Evolutionary conservation across 2,329 filamentous ascomycete species (phyloP).

Genomic region (Ceratocystis lukuohia): DNA sequence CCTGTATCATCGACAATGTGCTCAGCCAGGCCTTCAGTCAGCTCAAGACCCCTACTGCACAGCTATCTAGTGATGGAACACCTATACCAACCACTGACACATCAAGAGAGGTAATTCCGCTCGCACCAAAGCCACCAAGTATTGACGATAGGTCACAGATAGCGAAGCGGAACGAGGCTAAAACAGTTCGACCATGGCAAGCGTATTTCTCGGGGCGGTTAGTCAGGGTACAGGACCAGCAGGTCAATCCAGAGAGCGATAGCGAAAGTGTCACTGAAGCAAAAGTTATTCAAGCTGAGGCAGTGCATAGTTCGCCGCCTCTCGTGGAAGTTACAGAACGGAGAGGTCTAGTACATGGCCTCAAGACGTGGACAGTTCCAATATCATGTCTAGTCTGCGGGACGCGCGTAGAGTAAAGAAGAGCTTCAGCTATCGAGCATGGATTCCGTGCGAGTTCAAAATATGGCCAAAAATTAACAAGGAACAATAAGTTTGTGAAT

Average conservation of each 20-base stretch:
- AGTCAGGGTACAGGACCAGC: conserved; percentile 20
- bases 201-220: conserved; percentile 40
- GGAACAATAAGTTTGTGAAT: not conserved
- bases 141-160: not conserved
- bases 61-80: conserved; percentile 22
- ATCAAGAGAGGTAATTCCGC: not conserved
- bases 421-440: not conserved
- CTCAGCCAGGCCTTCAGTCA: conserved; percentile 37
- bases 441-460: not conserved
- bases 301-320: conserved; percentile 30
- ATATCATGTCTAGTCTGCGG: conserved; percentile 39
- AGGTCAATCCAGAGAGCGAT: not conserved
- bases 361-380: conserved; percentile 41
- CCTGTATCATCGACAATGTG: conserved; percentile 45
- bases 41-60: conserved; percentile 39
- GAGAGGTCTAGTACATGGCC: conserved; percentile 35
- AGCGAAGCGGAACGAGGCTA: not conserved
- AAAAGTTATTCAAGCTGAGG: conserved; percentile 27
- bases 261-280: not conserved
- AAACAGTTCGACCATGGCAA: conserved; percentile 35
- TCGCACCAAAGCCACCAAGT: not conserved
- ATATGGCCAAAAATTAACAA: not conserved
- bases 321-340: conserved; percentile 40
- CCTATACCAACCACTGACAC: not conserved
- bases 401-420: conserved; percentile 29